A percentile compares a stretch with the other conserved stretches of the same genome.
Conservation (phyloP, 306 rosid genomes). For the Gynostemma pentaphyllum region DNA sequence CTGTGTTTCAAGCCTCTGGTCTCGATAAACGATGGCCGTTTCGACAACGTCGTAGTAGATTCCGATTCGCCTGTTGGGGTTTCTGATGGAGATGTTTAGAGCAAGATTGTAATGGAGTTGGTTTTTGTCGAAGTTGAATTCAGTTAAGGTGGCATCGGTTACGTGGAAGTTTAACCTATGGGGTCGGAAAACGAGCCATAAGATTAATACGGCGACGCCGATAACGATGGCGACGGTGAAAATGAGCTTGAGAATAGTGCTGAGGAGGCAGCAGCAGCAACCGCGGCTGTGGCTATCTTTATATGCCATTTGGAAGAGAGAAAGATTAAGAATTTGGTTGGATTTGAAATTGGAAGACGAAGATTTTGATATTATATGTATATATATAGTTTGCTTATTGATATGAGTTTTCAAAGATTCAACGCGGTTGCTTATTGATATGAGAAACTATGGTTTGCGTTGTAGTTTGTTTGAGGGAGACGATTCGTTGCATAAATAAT, state of each 20-base stretch:
- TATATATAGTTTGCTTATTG: too few relatives aligned
- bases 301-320: too few relatives aligned
- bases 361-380: not conserved
- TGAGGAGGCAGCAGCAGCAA: constrained; percentile 9
- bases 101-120: constrained; percentile 15
- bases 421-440: not conserved
- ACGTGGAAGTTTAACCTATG: constrained; percentile 31
- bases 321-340: not conserved
- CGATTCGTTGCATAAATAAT: too few relatives aligned
- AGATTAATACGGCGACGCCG: constrained; percentile 6
- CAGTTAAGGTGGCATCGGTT: constrained; percentile 37
- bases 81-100: constrained; percentile 26
- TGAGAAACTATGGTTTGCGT: too few relatives aligned
- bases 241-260: constrained; percentile 4
- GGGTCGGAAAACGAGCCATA: constrained; percentile 48
- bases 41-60: constrained; percentile 35
- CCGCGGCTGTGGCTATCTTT: constrained; percentile 11
- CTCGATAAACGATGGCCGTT: constrained; percentile 25
- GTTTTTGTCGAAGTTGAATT: constrained; percentile 23
- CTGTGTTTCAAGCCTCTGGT: constrained; percentile 16
- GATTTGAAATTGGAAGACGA: not conserved
- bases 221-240: constrained; percentile 7
- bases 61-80: constrained; percentile 42
- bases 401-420: too few relatives aligned
- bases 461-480: too few relatives aligned